Evolutionary conservation across 306 rosid genomes (phyloP).

Genomic region (Malus fusca): DNA sequence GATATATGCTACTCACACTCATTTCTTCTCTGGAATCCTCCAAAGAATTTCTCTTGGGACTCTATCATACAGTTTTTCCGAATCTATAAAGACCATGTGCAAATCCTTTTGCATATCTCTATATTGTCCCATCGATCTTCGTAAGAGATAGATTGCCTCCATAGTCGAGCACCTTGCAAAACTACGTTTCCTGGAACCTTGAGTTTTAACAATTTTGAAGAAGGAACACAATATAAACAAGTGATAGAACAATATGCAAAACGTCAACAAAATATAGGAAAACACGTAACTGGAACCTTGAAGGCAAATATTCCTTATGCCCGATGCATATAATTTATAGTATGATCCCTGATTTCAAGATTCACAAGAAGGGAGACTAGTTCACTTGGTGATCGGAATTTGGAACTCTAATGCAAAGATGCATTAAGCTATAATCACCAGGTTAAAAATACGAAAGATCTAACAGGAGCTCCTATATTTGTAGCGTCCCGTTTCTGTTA

Average conservation of each 20-base stretch:
- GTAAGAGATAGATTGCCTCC: too few relatives aligned
- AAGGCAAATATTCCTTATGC: neutral
- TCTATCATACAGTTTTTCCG: too few relatives aligned
- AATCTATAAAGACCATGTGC: too few relatives aligned
- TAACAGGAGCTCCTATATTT: neutral
- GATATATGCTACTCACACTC: too few relatives aligned
- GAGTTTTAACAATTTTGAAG: neutral
- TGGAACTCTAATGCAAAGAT: neutral
- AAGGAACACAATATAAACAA: neutral
- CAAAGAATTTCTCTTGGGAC: too few relatives aligned
- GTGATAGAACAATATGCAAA: neutral
- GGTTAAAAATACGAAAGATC: neutral
- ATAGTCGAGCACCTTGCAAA: too few relatives aligned
- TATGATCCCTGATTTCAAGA: neutral
- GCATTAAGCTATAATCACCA: neutral
- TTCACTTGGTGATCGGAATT: neutral
- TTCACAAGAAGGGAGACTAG: neutral
- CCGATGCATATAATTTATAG: neutral
- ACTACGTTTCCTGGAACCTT: too few relatives aligned
- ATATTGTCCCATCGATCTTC: too few relatives aligned
- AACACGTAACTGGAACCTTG: neutral
- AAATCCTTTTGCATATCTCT: too few relatives aligned
- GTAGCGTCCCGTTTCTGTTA: neutral
- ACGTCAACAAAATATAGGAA: neutral
- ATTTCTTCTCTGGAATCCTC: too few relatives aligned